Percentiles rank a stretch among this genome's conserved stretches.
Evolutionary conservation across 106 monocot species (phyloP).

Genomic region (Vanilla planifolia): DNA sequence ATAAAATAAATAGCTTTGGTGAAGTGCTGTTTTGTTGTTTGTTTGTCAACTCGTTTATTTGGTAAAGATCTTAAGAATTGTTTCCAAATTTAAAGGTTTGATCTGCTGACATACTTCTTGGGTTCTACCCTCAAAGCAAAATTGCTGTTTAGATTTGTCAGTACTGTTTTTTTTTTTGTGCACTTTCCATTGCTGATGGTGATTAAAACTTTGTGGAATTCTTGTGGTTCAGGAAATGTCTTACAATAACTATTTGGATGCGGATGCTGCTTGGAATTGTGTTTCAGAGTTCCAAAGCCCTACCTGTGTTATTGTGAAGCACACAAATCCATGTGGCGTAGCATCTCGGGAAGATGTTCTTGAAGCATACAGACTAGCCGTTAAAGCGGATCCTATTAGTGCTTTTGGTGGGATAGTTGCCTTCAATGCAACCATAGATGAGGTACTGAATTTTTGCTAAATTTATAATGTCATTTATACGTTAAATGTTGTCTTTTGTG

Average conservation of each 20-base stretch:
- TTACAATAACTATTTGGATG: conserved; percentile 97
- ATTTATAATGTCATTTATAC: not conserved
- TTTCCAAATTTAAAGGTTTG: too few relatives aligned
- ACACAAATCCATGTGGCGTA: conserved; percentile 89
- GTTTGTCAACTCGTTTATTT: too few relatives aligned
- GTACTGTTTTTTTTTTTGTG: too few relatives aligned
- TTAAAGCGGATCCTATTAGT: conserved; percentile 90
- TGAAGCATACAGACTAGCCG: conserved; percentile 90
- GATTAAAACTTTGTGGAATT: conserved; percentile 3
- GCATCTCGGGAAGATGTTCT: conserved; percentile 60
- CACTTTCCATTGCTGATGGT: too few relatives aligned
- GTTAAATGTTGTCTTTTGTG: not conserved
- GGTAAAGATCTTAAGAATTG: too few relatives aligned
- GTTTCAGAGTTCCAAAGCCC: conserved; percentile 86
- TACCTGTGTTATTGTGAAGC: conserved; percentile 97
- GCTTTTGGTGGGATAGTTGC: conserved; percentile 99
- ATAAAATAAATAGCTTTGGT: too few relatives aligned
- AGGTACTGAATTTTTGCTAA: conserved; percentile 29
- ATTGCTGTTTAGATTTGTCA: too few relatives aligned
- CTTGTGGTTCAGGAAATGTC: conserved; percentile 77
- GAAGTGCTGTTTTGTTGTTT: too few relatives aligned
- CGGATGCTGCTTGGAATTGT: conserved; percentile 99
- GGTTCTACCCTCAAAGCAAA: too few relatives aligned
- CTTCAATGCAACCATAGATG: conserved; percentile 80
- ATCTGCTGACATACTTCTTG: too few relatives aligned